Evolutionary conservation across 2,329 filamentous ascomycete genomes (phyloP).

Genomic region (Cadophora sp.): DNA sequence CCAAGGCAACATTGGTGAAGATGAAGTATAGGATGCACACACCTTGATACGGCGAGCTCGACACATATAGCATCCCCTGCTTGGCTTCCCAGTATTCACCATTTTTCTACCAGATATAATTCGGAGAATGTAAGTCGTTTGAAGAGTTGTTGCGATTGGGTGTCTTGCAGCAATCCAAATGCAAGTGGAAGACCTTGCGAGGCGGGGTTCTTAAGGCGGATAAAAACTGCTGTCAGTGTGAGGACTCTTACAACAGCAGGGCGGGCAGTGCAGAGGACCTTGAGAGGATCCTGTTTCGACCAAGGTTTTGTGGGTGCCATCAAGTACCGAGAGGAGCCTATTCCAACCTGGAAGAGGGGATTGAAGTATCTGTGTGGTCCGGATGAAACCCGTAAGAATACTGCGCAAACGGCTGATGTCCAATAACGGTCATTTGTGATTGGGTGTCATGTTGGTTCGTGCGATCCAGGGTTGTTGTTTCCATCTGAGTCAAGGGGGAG

Average conservation of each 20-base stretch:
- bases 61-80: constrained; percentile 74
- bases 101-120: constrained; percentile 48
- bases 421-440: neutral
- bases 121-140: neutral
- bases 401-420: neutral
- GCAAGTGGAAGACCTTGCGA: constrained; percentile 1
- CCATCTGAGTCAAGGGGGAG: neutral
- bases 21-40: neutral
- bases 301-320: neutral
- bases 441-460: neutral
- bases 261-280: neutral
- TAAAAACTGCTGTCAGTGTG: neutral
- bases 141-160: constrained; percentile 23
- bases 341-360: constrained; percentile 3
- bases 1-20: neutral
- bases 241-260: neutral
- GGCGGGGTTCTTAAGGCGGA: constrained; percentile 3
- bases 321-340: neutral
- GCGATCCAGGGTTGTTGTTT: neutral
- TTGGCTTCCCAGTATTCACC: constrained; percentile 70
- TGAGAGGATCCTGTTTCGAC: constrained; percentile 11
- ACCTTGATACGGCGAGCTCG: constrained; percentile 66
- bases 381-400: constrained; percentile 10
- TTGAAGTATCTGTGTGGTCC: neutral
- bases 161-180: neutral